Conservation (phyloP, 2,329 filamentous ascomycete genomes). For the Rhinocladiella mackenziei region DNA sequence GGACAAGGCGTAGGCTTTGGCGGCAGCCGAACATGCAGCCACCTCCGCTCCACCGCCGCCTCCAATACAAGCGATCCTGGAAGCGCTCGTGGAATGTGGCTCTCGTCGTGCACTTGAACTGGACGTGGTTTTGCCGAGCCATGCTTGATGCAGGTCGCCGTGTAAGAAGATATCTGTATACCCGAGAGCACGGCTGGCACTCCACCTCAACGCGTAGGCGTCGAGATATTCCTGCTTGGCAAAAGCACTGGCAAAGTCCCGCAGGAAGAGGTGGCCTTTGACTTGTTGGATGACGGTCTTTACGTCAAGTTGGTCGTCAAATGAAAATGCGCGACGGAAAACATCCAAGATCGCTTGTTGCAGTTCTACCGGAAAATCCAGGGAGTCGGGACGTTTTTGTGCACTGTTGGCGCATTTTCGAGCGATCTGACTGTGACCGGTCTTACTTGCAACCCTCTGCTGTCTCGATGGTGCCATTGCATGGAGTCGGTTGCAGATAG, state of each 20-base stretch:
- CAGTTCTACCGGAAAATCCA: slow-evolving; percentile 46
- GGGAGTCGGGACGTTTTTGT: slow-evolving; percentile 12
- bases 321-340: slow-evolving; percentile 63
- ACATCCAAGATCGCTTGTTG: slow-evolving; percentile 71
- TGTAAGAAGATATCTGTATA: slow-evolving; percentile 61
- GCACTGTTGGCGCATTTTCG: slow-evolving; percentile 3
- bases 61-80: slow-evolving; percentile 55
- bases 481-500: background rate
- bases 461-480: slow-evolving; percentile 16
- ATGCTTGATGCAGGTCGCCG: slow-evolving; percentile 18
- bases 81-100: slow-evolving; percentile 14
- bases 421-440: slow-evolving; percentile 2
- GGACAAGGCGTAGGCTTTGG: slow-evolving; percentile 9
- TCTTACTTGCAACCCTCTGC: slow-evolving; percentile 9
- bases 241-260: slow-evolving; percentile 81
- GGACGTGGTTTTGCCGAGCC: slow-evolving; percentile 12
- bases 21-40: slow-evolving; percentile 53
- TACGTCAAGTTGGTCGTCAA: slow-evolving; percentile 45
- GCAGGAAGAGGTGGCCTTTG: slow-evolving; percentile 78
- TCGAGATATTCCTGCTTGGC: slow-evolving; percentile 65
- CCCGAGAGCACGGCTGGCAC: slow-evolving; percentile 75
- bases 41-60: slow-evolving; percentile 66
- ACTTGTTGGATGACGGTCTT: slow-evolving; percentile 67
- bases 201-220: slow-evolving; percentile 87
- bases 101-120: background rate